Percentiles rank a stretch among this genome's conserved stretches.
Conservation (phyloP, 2,329 filamentous ascomycete species). For the Fusarium protoensiforme region DNA sequence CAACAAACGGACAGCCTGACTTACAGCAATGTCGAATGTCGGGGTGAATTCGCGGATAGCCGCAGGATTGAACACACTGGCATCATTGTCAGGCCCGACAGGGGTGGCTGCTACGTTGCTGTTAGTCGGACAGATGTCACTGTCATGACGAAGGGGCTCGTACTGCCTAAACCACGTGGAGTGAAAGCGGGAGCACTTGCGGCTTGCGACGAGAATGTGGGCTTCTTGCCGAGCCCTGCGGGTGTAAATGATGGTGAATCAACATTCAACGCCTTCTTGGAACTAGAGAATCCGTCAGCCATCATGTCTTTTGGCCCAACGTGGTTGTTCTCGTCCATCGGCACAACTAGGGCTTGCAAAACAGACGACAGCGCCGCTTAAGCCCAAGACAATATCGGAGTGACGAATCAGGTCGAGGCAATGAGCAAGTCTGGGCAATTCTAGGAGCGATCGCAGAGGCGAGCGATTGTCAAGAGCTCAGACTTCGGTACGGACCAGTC, state of each 20-base stretch:
- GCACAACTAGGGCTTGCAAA: background rate
- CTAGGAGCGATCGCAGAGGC: background rate
- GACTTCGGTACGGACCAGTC: background rate
- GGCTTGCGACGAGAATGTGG: conserved; percentile 87
- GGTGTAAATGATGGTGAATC: conserved; percentile 97
- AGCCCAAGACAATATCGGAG: background rate
- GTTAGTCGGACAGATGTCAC: conserved; percentile 18
- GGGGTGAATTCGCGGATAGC: conserved; percentile 71
- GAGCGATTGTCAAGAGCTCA: background rate
- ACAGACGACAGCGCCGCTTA: background rate
- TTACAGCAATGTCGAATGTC: conserved; percentile 65
- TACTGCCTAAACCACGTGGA: conserved; percentile 68
- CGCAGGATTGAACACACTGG: conserved; percentile 65
- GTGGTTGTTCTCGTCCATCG: background rate
- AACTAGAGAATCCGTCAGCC: conserved; percentile 46
- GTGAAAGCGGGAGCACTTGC: conserved; percentile 91
- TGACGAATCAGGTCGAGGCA: background rate
- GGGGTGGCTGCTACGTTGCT: conserved; percentile 48
- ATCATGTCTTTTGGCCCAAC: background rate
- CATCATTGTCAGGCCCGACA: conserved; percentile 55
- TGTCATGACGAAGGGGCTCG: conserved; percentile 8
- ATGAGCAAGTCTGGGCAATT: background rate
- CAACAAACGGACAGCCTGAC: conserved; percentile 22
- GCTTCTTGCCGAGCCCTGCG: conserved; percentile 69
- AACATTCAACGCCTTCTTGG: conserved; percentile 88